Evolutionary conservation across 345 rosid genomes (phyloP), one percentile per base, ranked within the genome.

Genomic region (Acer negundo): DNA sequence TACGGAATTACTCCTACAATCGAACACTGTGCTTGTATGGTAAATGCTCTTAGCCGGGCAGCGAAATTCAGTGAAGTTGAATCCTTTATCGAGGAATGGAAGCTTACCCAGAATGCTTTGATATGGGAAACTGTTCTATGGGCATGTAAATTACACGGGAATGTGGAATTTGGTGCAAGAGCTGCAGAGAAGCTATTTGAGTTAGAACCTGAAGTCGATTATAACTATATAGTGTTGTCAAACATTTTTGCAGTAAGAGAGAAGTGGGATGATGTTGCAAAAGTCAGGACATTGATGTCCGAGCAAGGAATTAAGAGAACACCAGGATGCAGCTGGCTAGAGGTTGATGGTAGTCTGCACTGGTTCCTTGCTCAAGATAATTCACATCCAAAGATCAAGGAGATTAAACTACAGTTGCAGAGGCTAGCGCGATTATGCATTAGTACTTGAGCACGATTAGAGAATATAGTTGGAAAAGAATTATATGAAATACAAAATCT

Each of bases 281-380:
- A 65, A 15, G 72, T 75, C 64, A 75, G 89, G 72, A 44, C 76
- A 46, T 70, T 82, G 77, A 84, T 86, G 85, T 72, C 72, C 20
- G 13, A 42, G 38, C 62, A n/a, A 46, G 81, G 85, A 28, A 72
- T 80, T 71, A 81, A 77, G 75, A 81, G 81, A 17, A 81, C 74
- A 61, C 72, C 86, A 55, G 86, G 83, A n/a, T 86, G 84, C 77
- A 80, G 87, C 67, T 80, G 85, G 87, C 62, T 83, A 22, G 81
- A 73, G 31, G 49, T 80, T 72, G 75, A 82, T 44, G 83, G 79
- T 53, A 79, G 55, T 24, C 65, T 73, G 55, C 82, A 83, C 73
- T 58, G 81, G 69, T 83, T 86, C 72, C 22, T 61, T 19, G 69
- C 89, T 44, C 83, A 74, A 53, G 86, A 81, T 80, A 56, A 53